A percentile compares a stretch with the other conserved stretches of the same genome.
Conservation (phyloP, 148 eudicot species). For the Camellia japonica region DNA sequence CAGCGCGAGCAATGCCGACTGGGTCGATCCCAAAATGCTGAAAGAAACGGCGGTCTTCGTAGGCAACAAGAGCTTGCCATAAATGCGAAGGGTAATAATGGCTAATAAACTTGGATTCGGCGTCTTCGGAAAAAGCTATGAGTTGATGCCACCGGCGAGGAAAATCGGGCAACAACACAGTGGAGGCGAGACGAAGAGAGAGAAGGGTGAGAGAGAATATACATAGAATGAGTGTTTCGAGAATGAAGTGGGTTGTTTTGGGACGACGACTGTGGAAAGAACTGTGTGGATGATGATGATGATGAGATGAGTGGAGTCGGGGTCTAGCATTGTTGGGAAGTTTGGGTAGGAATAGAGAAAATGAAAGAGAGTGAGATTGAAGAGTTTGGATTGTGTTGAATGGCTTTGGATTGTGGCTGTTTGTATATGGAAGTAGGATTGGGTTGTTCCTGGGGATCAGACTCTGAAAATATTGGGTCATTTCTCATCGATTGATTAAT, state of each 20-base stretch:
- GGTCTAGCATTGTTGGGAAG: background rate
- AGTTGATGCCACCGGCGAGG: conserved; percentile 16
- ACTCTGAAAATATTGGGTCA: background rate
- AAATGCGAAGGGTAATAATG: conserved; percentile 1
- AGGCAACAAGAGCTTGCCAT: conserved; percentile 15
- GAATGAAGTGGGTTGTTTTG: background rate
- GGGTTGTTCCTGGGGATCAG: background rate
- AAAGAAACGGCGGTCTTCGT: conserved; percentile 24
- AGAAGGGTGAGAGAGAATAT: conserved; percentile 13
- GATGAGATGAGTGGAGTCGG: background rate
- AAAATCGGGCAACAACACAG: conserved; percentile 13
- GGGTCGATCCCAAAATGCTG: conserved; percentile 21
- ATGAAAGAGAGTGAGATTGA: background rate
- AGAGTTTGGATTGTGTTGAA: background rate
- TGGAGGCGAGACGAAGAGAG: conserved; percentile 13
- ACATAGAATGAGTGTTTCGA: background rate
- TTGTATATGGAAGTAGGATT: background rate
- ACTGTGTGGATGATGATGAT: background rate
- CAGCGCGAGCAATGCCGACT: conserved; percentile 17
- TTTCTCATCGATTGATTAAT: too few relatives aligned
- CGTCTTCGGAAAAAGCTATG: conserved; percentile 11
- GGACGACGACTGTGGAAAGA: background rate
- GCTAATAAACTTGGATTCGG: conserved; percentile 6
- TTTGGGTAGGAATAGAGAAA: background rate
- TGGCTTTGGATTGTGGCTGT: background rate